These are phyloP conservation scores for Cytospora mali DNA, from an alignment of 2,329 filamentous ascomycete species.

Conservation along the genomic window DNA sequence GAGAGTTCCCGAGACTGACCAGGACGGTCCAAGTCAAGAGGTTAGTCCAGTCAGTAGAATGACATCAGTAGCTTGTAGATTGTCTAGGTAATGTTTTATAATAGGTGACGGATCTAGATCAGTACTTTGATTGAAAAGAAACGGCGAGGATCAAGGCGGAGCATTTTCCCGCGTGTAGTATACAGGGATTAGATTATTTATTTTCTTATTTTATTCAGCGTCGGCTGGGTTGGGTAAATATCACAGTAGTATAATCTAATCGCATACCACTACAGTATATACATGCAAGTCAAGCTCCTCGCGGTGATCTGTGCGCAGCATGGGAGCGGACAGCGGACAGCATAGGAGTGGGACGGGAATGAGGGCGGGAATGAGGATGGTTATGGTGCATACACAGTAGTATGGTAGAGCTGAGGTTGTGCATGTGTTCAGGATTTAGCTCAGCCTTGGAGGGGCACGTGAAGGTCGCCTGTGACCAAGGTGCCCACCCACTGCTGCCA, in stretches of 20 bases:
- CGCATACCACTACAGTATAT: too few species aligned
- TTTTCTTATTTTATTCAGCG: too few species aligned
- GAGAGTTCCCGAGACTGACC: background rate
- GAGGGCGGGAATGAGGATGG: constrained; percentile 1
- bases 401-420: too few species aligned
- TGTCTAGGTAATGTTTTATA: too few species aligned
- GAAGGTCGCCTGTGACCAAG: background rate
- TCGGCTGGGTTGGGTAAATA: background rate
- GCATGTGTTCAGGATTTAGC: too few species aligned
- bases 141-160: background rate
- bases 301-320: too few species aligned
- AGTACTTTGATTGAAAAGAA: background rate
- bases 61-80: background rate
- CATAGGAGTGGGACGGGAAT: background rate
- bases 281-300: too few species aligned
- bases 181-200: background rate
- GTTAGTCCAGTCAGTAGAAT: background rate
- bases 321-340: too few species aligned
- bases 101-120: background rate
- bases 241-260: too few species aligned
- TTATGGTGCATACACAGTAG: too few species aligned
- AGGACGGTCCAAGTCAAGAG: background rate
- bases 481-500: too few species aligned
- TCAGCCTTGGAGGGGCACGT: background rate
- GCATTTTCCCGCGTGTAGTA: background rate